phyloP scores from a whole-genome alignment of 2,329 filamentous ascomycete species.

The Hypoxylon sp. region DNA sequence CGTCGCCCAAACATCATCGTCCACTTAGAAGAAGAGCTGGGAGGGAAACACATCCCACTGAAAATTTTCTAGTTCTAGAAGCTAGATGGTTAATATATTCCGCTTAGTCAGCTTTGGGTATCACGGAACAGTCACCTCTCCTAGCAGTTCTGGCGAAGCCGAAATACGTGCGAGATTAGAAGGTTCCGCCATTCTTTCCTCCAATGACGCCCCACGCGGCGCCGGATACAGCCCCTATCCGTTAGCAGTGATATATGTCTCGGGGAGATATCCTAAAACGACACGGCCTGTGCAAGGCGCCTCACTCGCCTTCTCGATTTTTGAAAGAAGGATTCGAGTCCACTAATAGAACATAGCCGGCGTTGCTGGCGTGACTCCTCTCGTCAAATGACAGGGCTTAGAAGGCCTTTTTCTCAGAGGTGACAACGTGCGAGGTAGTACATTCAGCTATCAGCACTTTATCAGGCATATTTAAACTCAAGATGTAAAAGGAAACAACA shows the following conservation, averaged over 20 bases:
- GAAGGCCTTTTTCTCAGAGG: not conserved
- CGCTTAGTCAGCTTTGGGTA: constrained; percentile 39
- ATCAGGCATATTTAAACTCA: constrained; percentile 10
- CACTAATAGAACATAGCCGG: not conserved
- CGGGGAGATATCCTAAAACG: constrained; percentile 11
- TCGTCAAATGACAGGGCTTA: constrained; percentile 13
- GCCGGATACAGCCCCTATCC: constrained; percentile 3
- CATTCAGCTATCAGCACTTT: not conserved
- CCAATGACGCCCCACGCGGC: constrained; percentile 11
- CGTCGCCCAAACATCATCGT: not conserved
- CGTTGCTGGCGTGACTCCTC: not conserved
- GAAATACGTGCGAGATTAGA: constrained; percentile 14
- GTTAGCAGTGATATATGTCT: constrained; percentile 11
- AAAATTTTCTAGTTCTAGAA: constrained; percentile 5
- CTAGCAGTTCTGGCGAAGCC: constrained; percentile 7
- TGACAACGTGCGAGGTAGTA: constrained; percentile 11
- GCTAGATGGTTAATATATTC: constrained; percentile 19
- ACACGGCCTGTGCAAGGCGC: constrained; percentile 2
- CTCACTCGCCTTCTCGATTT: not conserved
- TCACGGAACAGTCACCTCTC: constrained; percentile 27
- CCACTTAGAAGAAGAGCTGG: not conserved
- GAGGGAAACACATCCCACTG: constrained; percentile 5
- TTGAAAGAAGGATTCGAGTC: constrained; percentile 2
- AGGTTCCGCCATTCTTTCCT: constrained; percentile 30
- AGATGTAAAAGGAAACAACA: not conserved